phyloP scores from a whole-genome alignment of 1,284 basidiomycete species.

The Ceratobasidium sp. region DNA sequence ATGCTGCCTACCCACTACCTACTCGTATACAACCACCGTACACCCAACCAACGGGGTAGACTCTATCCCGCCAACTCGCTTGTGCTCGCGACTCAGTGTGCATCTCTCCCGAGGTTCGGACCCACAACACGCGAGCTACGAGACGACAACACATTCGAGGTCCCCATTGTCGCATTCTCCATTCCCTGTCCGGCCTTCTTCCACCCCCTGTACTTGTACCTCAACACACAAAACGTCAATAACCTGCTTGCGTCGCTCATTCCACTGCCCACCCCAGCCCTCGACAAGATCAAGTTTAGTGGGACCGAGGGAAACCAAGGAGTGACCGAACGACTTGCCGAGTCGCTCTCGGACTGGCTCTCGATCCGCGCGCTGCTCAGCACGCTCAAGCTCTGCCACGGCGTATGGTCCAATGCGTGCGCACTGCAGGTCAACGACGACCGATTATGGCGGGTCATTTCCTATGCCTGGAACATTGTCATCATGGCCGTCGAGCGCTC shows the following conservation, averaged over 20 bases:
- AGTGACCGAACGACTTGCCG: neutral
- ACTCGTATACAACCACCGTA: conserved; percentile 11
- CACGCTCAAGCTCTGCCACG: conserved; percentile 1
- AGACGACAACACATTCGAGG: conserved; percentile 1
- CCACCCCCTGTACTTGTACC: neutral
- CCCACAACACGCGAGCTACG: conserved; percentile 8
- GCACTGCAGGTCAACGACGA: conserved; percentile 24
- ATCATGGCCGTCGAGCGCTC: conserved; percentile 15
- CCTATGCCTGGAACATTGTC: conserved; percentile 7
- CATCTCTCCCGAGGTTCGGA: neutral
- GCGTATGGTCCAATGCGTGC: conserved; percentile 20
- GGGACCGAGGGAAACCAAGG: neutral
- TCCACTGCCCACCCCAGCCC: conserved; percentile 4
- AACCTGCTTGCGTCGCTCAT: conserved; percentile 5
- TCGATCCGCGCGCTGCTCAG: conserved; percentile 9
- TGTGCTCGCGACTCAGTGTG: conserved; percentile 29
- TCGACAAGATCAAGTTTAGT: neutral
- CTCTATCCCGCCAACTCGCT: conserved; percentile 27
- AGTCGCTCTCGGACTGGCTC: conserved; percentile 6
- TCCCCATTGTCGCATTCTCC: neutral
- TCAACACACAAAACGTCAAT: conserved; percentile 6
- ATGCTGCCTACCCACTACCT: conserved; percentile 24
- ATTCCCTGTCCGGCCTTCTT: neutral
- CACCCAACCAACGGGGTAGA: neutral
- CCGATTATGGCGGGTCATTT: conserved; percentile 15